phyloP scores from a whole-genome alignment of 768 basidiomycete genomes.

The Butyriboletus loyo region DNA sequence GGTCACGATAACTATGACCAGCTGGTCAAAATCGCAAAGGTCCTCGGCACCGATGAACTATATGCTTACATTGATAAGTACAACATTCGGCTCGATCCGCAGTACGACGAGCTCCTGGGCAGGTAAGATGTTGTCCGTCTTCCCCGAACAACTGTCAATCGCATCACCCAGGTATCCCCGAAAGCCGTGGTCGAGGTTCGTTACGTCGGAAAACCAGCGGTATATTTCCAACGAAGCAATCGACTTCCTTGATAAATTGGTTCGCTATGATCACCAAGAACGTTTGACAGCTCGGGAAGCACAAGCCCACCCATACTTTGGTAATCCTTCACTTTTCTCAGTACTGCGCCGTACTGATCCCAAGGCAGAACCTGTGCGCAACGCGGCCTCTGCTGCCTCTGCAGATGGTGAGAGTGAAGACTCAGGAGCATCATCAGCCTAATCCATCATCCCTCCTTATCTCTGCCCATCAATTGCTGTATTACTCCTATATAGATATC shows the following conservation, averaged over 20 bases:
- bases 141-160: conserved; percentile 5
- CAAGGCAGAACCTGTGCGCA: conserved; percentile 63
- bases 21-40: conserved; percentile 96
- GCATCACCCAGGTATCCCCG: conserved; percentile 65
- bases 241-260: conserved; percentile 91
- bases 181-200: conserved; percentile 94
- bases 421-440: conserved; percentile 34
- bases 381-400: conserved; percentile 38
- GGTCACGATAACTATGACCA: conserved; percentile 99
- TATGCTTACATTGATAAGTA: conserved; percentile 94
- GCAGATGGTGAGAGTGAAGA: conserved; percentile 64
- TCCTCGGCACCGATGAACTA: conserved; percentile 93
- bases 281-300: conserved; percentile 93
- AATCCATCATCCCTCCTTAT: conserved; percentile 26
- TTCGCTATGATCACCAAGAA: conserved; percentile 97
- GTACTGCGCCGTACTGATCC: conserved; percentile 18
- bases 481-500: conserved; percentile 36
- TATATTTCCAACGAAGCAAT: conserved; percentile 97
- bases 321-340: conserved; percentile 37
- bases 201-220: conserved; percentile 93
- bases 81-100: conserved; percentile 91
- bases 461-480: conserved; percentile 28
- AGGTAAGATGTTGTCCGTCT: conserved; percentile 43
- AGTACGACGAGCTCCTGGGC: conserved; percentile 92
- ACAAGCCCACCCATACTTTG: conserved; percentile 91